Percentiles rank a stretch among this genome's conserved stretches.
Conservation (phyloP, 2,329 filamentous ascomycete genomes). For the Pseudogymnoascus sp. region DNA sequence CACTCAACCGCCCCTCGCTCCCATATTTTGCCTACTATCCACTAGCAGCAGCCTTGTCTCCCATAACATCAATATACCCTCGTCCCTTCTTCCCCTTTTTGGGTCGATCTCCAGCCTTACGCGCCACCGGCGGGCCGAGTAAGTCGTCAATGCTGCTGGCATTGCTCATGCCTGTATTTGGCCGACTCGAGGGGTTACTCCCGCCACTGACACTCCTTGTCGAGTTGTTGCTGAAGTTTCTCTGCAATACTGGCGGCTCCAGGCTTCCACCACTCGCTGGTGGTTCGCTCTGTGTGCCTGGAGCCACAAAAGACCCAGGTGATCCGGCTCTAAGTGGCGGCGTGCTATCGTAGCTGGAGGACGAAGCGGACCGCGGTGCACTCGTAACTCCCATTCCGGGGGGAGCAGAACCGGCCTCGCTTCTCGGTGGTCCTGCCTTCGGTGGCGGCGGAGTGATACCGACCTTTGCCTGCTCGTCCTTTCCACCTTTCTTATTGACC, state of each 20-base stretch:
- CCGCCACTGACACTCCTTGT: constrained; percentile 19
- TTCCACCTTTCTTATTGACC: constrained; percentile 88
- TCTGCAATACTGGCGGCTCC: constrained; percentile 20
- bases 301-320: not conserved
- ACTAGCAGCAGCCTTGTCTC: constrained; percentile 13
- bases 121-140: constrained; percentile 62
- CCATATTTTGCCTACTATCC: not conserved
- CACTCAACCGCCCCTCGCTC: not conserved
- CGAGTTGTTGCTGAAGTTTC: constrained; percentile 17
- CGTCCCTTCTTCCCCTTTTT: constrained; percentile 75
- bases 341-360: not conserved
- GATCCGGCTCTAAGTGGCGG: not conserved
- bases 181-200: constrained; percentile 51
- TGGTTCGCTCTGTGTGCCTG: constrained; percentile 4
- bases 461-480: constrained; percentile 49
- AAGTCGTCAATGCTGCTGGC: constrained; percentile 94
- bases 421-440: constrained; percentile 40
- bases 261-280: not conserved
- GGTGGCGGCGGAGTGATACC: constrained; percentile 74
- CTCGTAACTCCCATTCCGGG: constrained; percentile 8
- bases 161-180: constrained; percentile 75
- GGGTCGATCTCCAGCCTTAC: constrained; percentile 50
- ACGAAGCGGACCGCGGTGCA: not conserved
- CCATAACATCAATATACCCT: constrained; percentile 95
- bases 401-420: constrained; percentile 13